Evolutionary conservation across 83 land plant species (phyloP), one percentile per base, ranked within the genome.

Genomic region (Thuja plicata): DNA sequence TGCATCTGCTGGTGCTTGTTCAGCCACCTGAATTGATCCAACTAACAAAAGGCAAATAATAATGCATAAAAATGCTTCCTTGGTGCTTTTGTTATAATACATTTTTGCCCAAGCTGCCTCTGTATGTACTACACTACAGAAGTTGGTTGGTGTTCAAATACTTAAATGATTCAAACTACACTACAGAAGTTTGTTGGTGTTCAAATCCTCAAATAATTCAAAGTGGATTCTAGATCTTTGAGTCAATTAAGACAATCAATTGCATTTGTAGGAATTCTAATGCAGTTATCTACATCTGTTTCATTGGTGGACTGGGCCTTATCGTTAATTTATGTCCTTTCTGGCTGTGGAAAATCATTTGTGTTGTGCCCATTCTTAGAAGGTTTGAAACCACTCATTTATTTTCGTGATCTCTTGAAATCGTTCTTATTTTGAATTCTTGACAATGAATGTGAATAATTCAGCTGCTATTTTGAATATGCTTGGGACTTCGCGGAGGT

Each of bases 1-100:
- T 86, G 87, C 87, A 62, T 38, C 27, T 38, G 8, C 74, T 15
- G 87, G 87, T 38, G 87, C 87, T 86, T 45, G 74, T 5, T n/a
- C 57, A 48, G 43, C 55, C n/a, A 84, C 17, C 57, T 46, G 57
- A 84, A 84, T 35, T 38, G 43, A 78, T 38, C 82, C 82, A 45
- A 38, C 43, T 38, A 38, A 38, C 82, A 78, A 17, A 38, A 38
- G 17, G 8, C 6, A 5, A 17, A 4, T 17, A 38, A 40, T 10
- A 78, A 78, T 66, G 24, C 71, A 66, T 27, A 66, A 66, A 24
- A 21, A 66, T 66, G n/a, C 71, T 6, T 66, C 71, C 71, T 66
- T 30, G 9, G 8, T 17, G 43, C 21, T 5, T 40, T 78, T 78
- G 16, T 17, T 34, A 6, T 21, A 3, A 78, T 7, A 34, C 82